These are phyloP conservation scores for Zygosaccharomyces bisporus DNA, from an alignment of 805 yeast species.

Conservation along the genomic window DNA sequence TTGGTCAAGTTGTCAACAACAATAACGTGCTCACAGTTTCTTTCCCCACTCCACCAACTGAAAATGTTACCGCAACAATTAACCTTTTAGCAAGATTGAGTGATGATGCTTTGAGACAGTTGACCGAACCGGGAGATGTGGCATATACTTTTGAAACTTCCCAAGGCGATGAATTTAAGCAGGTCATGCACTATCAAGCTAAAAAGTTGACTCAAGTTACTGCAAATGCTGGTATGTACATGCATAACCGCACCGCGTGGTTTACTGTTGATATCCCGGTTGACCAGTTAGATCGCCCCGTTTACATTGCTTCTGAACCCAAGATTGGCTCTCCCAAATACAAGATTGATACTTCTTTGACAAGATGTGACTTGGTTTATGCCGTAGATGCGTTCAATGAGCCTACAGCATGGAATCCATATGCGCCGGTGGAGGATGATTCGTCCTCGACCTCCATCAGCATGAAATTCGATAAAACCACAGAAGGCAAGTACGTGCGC, in stretches of 20 bases:
- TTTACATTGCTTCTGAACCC: constrained; percentile 22
- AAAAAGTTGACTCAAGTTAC: constrained; percentile 17
- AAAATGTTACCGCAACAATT: constrained; percentile 23
- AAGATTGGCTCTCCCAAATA: constrained; percentile 14
- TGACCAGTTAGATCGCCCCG: constrained; percentile 16
- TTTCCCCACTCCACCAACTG: constrained; percentile 7
- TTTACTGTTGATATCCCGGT: constrained; percentile 32
- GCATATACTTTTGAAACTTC: constrained; percentile 25
- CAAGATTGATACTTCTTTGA: constrained; percentile 19
- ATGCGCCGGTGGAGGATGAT: constrained; percentile 25
- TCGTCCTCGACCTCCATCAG: constrained; percentile 25
- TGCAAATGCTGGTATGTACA: constrained; percentile 28
- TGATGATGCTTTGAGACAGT: constrained; percentile 14
- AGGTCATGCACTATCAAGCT: constrained; percentile 23
- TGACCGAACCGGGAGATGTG: constrained; percentile 18
- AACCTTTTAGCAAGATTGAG: constrained; percentile 27
- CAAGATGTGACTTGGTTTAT: constrained; percentile 25
- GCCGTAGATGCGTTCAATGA: constrained; percentile 26
- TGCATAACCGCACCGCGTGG: constrained; percentile 26
- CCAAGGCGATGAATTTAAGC: constrained; percentile 18
- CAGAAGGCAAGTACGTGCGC: constrained; percentile 32
- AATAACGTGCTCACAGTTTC: constrained; percentile 26
- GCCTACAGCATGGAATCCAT: constrained; percentile 24
- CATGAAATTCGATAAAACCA: constrained; percentile 19
- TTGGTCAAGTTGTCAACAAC: constrained; percentile 23